A percentile compares a stretch with the other conserved stretches of the same genome.
These are phyloP conservation scores for Aspergillus avenaceus DNA, from an alignment of 495 filamentous ascomycete genomes.

Conservation along the genomic window DNA sequence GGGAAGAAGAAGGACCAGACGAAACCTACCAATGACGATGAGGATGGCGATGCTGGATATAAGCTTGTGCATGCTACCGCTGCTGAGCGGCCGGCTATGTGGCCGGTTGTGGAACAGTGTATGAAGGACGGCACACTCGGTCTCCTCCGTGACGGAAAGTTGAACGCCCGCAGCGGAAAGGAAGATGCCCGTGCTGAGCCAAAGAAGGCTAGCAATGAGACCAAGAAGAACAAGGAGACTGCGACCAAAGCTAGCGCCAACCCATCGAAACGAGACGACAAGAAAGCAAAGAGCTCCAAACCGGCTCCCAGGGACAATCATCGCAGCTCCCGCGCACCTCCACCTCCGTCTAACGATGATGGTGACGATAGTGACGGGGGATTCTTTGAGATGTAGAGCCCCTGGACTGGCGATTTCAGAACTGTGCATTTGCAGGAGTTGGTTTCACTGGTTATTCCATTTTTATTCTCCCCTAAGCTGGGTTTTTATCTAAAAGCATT, in stretches of 20 bases:
- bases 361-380: conserved; percentile 54
- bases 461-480: not conserved
- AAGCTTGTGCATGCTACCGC: conserved; percentile 5
- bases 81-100: conserved; percentile 56
- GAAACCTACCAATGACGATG: conserved; percentile 12
- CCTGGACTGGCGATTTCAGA: conserved; percentile 7
- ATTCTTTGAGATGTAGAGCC: conserved; percentile 43
- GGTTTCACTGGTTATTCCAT: conserved; percentile 1
- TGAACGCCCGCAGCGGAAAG: conserved; percentile 21
- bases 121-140: conserved; percentile 63
- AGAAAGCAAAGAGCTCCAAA: conserved; percentile 9
- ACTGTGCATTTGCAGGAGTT: conserved; percentile 23
- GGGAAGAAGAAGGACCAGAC: conserved; percentile 22
- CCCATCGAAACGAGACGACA: conserved; percentile 6
- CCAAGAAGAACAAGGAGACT: conserved; percentile 11
- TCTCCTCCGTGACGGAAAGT: conserved; percentile 49
- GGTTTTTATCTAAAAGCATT: not conserved
- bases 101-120: conserved; percentile 63
- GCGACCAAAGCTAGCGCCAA: conserved; percentile 10
- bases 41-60: conserved; percentile 5
- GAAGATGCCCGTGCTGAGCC: not conserved
- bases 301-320: conserved; percentile 10
- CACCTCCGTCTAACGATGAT: conserved; percentile 13
- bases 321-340: conserved; percentile 4
- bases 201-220: conserved; percentile 8